phyloP scores from a whole-genome alignment of 192 early-diverging fungal species.

The Mortierella antarctica region DNA sequence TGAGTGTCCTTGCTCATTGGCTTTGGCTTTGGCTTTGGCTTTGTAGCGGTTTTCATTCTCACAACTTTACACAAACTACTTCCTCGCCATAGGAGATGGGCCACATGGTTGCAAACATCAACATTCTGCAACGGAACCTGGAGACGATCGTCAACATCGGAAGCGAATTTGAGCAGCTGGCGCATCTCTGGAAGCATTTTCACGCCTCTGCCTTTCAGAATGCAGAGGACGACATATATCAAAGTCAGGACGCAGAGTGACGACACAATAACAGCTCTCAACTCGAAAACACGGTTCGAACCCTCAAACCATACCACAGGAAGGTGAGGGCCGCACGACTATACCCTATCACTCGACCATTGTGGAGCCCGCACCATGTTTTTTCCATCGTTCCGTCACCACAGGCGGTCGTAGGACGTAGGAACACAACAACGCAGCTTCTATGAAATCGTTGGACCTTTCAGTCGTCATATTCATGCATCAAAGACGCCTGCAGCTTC shows the following conservation, averaged over 20 bases:
- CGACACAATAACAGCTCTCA: not conserved
- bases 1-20: not conserved
- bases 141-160: constrained; percentile 64
- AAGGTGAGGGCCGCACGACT: not conserved
- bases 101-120: constrained; percentile 60
- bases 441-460: too few species aligned
- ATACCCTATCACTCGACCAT: not conserved
- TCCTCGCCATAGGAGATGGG: constrained; percentile 45
- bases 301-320: not conserved
- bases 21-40: not conserved
- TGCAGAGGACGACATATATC: constrained; percentile 18
- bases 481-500: too few species aligned
- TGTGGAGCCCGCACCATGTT: too few species aligned
- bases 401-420: too few species aligned
- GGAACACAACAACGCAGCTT: too few species aligned
- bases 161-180: constrained; percentile 62
- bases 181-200: constrained; percentile 62
- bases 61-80: not conserved
- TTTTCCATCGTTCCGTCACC: too few species aligned
- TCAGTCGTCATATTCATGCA: too few species aligned
- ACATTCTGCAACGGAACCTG: constrained; percentile 60
- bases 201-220: constrained; percentile 39
- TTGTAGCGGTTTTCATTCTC: not conserved
- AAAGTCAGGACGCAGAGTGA: not conserved
- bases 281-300: not conserved